Conservation (phyloP, 1,139 yeast genomes). For the Yamadazyma dushanensis region DNA sequence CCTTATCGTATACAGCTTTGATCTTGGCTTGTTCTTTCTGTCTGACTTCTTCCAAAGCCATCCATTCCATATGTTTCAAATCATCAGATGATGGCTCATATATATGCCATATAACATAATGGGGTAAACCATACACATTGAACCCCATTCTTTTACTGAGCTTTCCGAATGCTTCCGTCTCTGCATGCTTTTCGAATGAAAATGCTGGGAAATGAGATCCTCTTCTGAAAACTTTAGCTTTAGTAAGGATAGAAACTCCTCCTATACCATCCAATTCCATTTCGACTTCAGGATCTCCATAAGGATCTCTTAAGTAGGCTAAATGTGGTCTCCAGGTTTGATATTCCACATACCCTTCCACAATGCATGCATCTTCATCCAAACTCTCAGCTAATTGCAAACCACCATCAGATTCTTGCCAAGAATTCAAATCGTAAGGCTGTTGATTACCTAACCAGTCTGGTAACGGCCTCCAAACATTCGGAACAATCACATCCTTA, state of each 20-base stretch:
- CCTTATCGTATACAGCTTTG: slow-evolving; percentile 68
- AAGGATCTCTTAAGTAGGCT: slow-evolving; percentile 82
- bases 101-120: slow-evolving; percentile 90
- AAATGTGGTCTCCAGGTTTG: slow-evolving; percentile 93
- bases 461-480: slow-evolving; percentile 90
- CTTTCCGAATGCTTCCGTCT: slow-evolving; percentile 91
- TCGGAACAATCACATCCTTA: slow-evolving; percentile 66
- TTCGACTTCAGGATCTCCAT: slow-evolving; percentile 82
- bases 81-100: slow-evolving; percentile 88
- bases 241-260: slow-evolving; percentile 81
- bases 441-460: slow-evolving; percentile 89
- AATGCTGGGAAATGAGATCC: slow-evolving; percentile 92
- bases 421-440: slow-evolving; percentile 86
- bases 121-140: slow-evolving; percentile 81
- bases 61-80: slow-evolving; percentile 93
- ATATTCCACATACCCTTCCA: slow-evolving; percentile 89
- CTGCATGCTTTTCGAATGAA: slow-evolving; percentile 88
- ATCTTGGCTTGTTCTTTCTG: slow-evolving; percentile 65
- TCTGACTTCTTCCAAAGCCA: slow-evolving; percentile 88
- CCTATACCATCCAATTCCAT: slow-evolving; percentile 92
- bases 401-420: slow-evolving; percentile 89
- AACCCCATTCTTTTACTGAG: slow-evolving; percentile 79
- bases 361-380: slow-evolving; percentile 87
- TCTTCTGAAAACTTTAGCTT: slow-evolving; percentile 74
- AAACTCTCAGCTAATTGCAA: slow-evolving; percentile 72